Evolutionary conservation across 23 red algal genomes (phyloP).

Genomic region (Porphyridium purpureum): DNA sequence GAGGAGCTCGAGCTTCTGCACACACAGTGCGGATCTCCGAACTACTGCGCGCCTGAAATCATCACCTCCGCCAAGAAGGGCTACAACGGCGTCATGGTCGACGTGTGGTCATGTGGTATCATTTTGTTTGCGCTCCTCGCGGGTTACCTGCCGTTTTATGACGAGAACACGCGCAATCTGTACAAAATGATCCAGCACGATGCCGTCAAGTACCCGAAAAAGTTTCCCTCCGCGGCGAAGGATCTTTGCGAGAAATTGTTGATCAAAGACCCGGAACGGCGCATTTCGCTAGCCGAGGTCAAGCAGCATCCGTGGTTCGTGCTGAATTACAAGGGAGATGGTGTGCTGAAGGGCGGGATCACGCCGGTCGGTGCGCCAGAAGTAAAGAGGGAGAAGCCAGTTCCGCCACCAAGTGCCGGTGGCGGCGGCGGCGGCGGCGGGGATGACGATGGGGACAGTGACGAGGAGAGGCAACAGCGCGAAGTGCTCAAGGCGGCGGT

Average conservation of each 20-base stretch:
- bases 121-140: constrained; percentile 73
- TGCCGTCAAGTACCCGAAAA: constrained; percentile 30
- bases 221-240: constrained; percentile 16
- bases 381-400: too few species aligned
- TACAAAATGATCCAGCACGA: constrained; percentile 43
- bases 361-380: too few species aligned
- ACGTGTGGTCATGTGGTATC: constrained; percentile 85
- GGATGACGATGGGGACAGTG: too few species aligned
- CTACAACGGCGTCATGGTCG: constrained; percentile 70
- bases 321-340: constrained; percentile 33
- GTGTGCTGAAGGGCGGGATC: too few species aligned
- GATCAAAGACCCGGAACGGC: constrained; percentile 33
- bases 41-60: constrained; percentile 56
- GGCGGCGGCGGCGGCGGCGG: too few species aligned
- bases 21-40: constrained; percentile 46
- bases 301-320: constrained; percentile 69
- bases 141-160: constrained; percentile 59
- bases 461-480: too few species aligned
- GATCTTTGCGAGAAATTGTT: constrained; percentile 27
- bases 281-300: constrained; percentile 31
- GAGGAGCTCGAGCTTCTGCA: constrained; percentile 35
- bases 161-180: constrained; percentile 54
- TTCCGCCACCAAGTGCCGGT: too few species aligned
- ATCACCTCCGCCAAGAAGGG: constrained; percentile 44
- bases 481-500: too few species aligned